phyloP scores from a whole-genome alignment of 331 rosid genomes.

The Malus hybrid region DNA sequence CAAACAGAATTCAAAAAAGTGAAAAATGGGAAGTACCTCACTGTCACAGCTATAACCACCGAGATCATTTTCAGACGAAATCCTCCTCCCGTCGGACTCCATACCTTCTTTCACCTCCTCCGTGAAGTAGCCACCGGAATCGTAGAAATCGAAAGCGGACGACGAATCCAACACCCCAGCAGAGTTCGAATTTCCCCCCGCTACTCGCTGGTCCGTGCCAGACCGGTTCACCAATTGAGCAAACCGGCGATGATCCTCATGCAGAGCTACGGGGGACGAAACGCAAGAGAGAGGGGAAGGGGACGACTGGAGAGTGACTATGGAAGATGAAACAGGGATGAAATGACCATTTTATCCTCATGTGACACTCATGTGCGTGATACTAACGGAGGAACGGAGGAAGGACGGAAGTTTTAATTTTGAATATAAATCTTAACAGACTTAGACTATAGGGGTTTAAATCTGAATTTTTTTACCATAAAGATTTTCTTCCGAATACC shows the following conservation, averaged over 20 bases:
- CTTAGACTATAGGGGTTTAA: too few species aligned
- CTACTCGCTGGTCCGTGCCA: constrained; percentile 4
- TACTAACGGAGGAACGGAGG: too few species aligned
- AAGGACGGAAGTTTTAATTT: too few species aligned
- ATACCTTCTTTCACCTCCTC: constrained; percentile 19
- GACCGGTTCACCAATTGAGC: constrained; percentile 19
- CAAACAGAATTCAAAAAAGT: neutral
- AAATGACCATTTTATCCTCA: too few species aligned
- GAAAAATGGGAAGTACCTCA: constrained; percentile 29
- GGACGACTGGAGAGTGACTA: too few species aligned
- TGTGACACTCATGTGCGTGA: too few species aligned
- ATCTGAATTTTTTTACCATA: too few species aligned
- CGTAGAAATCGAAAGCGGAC: constrained; percentile 7
- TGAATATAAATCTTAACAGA: too few species aligned
- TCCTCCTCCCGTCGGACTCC: constrained; percentile 30
- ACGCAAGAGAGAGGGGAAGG: too few species aligned
- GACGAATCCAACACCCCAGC: constrained; percentile 1
- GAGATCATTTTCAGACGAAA: constrained; percentile 37
- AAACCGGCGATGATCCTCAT: constrained; percentile 9
- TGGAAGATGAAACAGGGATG: too few species aligned
- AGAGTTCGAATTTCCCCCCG: constrained; percentile 7
- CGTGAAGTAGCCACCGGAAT: constrained; percentile 22
- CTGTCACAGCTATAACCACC: constrained; percentile 39
- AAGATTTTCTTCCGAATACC: too few species aligned
- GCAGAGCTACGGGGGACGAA: neutral